Percentiles rank a stretch among this genome's conserved stretches.
These are phyloP conservation scores for Aquilaria malaccensis DNA, from an alignment of 345 rosid genomes.

Conservation along the genomic window DNA sequence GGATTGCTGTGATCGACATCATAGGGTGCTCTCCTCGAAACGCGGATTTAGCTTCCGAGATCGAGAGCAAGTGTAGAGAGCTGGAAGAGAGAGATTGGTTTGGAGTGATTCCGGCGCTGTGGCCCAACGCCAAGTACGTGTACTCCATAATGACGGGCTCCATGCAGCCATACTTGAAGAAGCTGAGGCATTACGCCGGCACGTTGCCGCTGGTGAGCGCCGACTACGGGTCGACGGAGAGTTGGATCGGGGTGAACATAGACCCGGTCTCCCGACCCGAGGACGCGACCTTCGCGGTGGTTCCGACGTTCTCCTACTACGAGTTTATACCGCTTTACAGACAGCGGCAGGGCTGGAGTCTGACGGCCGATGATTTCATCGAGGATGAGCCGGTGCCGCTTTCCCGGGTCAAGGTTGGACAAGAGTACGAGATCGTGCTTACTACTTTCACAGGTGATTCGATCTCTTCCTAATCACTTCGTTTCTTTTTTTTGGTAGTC, in stretches of 20 bases:
- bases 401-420: slow-evolving; percentile 65
- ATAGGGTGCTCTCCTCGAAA: slow-evolving; percentile 29
- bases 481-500: background rate
- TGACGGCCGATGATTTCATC: slow-evolving; percentile 42
- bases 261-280: slow-evolving; percentile 70
- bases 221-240: slow-evolving; percentile 91
- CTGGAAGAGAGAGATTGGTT: slow-evolving; percentile 44
- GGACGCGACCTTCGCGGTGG: slow-evolving; percentile 64
- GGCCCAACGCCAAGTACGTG: slow-evolving; percentile 88
- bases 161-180: slow-evolving; percentile 69
- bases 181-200: slow-evolving; percentile 65
- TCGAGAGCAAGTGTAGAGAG: slow-evolving; percentile 42
- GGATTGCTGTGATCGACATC: slow-evolving; percentile 54
- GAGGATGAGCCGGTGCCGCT: slow-evolving; percentile 80
- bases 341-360: slow-evolving; percentile 24
- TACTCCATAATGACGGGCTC: slow-evolving; percentile 97
- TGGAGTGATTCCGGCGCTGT: slow-evolving; percentile 51
- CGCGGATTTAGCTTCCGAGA: slow-evolving; percentile 42
- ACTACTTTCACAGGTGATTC: slow-evolving; percentile 86
- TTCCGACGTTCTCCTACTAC: slow-evolving; percentile 84
- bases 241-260: slow-evolving; percentile 94
- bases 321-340: slow-evolving; percentile 84
- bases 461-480: background rate
- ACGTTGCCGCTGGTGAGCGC: slow-evolving; percentile 74
- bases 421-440: slow-evolving; percentile 79